Conservation (phyloP, 163 green algal genomes). For the Scenedesmus sp. region DNA sequence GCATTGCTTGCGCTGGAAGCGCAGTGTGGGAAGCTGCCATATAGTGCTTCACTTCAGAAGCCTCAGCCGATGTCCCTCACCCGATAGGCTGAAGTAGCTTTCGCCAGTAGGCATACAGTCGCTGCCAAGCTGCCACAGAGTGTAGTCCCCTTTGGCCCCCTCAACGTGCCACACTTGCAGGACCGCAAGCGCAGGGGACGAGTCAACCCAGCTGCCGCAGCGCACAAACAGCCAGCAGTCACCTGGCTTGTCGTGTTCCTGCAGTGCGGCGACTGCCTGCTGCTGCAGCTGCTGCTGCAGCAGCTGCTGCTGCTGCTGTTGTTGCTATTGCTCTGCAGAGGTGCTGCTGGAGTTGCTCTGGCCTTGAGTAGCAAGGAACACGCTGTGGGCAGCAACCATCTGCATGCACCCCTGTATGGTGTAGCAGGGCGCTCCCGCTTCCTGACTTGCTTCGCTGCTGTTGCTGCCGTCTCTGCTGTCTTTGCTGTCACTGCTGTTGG, state of each 20-base stretch:
- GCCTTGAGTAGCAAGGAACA: neutral
- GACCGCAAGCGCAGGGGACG: neutral
- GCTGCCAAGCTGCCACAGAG: neutral
- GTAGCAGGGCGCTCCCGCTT: neutral
- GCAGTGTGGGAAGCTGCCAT: too few species aligned
- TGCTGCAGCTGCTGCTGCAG: slow-evolving; percentile 4
- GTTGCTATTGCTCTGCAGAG: too few species aligned
- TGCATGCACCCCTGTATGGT: too few species aligned
- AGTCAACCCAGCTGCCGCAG: neutral
- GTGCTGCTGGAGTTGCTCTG: neutral
- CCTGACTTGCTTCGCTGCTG: too few species aligned
- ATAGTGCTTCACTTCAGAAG: too few species aligned
- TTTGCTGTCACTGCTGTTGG: neutral
- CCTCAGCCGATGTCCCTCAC: too few species aligned
- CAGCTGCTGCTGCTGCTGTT: too few species aligned
- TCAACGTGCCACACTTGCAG: neutral
- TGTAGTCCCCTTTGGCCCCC: neutral
- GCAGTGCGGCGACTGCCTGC: neutral
- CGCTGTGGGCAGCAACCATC: too few species aligned
- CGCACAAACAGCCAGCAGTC: neutral
- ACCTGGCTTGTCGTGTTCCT: neutral
- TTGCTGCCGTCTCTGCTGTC: neutral
- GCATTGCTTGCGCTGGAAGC: too few species aligned
- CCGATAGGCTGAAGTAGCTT: neutral
- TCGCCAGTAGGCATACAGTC: neutral